phyloP scores from a whole-genome alignment of 2,329 filamentous ascomycete genomes.

The Septoria petroselini region DNA sequence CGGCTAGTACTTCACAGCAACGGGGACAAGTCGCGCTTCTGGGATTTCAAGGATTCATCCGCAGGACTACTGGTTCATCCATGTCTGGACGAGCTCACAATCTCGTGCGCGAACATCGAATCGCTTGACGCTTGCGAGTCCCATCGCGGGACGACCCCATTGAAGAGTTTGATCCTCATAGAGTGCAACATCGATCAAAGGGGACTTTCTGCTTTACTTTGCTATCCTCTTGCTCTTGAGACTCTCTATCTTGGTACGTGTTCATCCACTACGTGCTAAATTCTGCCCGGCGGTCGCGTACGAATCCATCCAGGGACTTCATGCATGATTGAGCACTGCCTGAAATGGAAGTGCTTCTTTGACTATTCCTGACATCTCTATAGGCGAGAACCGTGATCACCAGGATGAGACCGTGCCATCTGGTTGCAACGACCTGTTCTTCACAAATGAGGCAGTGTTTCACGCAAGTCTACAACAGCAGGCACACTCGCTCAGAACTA shows the following conservation, averaged over 20 bases:
- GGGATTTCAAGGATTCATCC: not conserved
- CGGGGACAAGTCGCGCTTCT: conserved; percentile 5
- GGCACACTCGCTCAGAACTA: not conserved
- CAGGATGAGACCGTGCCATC: not conserved
- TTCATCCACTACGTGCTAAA: too few species aligned
- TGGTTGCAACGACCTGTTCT: not conserved
- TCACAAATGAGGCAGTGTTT: not conserved
- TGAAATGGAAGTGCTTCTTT: not conserved
- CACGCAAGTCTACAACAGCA: conserved; percentile 1
- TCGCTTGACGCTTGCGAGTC: not conserved
- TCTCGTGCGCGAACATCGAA: conserved; percentile 3
- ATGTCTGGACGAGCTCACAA: conserved; percentile 8
- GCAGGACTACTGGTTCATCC: conserved; percentile 5
- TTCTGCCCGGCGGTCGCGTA: too few species aligned
- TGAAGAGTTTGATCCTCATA: conserved; percentile 8
- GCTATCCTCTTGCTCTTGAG: not conserved
- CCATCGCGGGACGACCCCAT: not conserved
- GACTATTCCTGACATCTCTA: not conserved
- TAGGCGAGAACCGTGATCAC: conserved; percentile 9
- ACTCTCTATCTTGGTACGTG: not conserved
- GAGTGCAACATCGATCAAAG: not conserved
- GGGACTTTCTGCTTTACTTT: too few species aligned
- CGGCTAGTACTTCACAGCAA: conserved; percentile 6
- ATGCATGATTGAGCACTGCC: not conserved
- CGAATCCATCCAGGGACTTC: not conserved